Conservation (phyloP, 352 stramenopile species). For the Elongisporangium senticosum region DNA sequence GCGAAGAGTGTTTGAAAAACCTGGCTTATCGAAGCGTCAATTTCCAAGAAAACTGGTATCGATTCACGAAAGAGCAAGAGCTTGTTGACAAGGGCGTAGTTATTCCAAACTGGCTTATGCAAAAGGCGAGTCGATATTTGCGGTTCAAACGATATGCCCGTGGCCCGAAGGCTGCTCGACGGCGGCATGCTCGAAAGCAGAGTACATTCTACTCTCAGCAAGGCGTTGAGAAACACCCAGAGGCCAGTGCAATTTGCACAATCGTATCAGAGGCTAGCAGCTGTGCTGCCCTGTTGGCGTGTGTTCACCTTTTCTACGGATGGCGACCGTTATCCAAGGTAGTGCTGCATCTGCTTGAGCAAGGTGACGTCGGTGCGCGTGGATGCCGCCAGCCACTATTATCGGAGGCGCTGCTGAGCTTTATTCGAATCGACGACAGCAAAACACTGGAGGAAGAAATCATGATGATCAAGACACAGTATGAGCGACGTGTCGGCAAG, state of each 20-base stretch:
- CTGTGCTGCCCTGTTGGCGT: constrained; percentile 72
- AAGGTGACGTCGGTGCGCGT: constrained; percentile 6
- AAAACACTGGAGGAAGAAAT: constrained; percentile 71
- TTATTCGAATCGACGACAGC: constrained; percentile 26
- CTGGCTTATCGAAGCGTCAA: constrained; percentile 78
- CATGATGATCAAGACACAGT: constrained; percentile 67
- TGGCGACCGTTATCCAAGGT: constrained; percentile 62
- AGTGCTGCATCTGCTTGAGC: constrained; percentile 58
- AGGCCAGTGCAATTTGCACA: constrained; percentile 57
- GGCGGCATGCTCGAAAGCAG: constrained; percentile 56
- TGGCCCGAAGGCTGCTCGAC: constrained; percentile 48
- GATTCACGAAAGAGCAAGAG: constrained; percentile 47
- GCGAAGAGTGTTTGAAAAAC: constrained; percentile 78
- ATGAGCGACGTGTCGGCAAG: constrained; percentile 60
- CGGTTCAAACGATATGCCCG: constrained; percentile 81
- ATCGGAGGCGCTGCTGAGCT: constrained; percentile 29
- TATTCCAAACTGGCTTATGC: constrained; percentile 60
- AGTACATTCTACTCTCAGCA: constrained; percentile 79
- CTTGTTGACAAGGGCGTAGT: constrained; percentile 18
- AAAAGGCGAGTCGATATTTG: constrained; percentile 77
- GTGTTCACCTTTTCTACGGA: constrained; percentile 71
- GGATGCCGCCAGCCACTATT: constrained; percentile 16
- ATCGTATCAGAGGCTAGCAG: constrained; percentile 77
- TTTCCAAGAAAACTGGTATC: constrained; percentile 65
- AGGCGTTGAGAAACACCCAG: constrained; percentile 48